Evolutionary conservation across 2,329 filamentous ascomycete genomes (phyloP), one percentile per base, ranked within the genome.

Genomic region (Colletotrichum sp.): DNA sequence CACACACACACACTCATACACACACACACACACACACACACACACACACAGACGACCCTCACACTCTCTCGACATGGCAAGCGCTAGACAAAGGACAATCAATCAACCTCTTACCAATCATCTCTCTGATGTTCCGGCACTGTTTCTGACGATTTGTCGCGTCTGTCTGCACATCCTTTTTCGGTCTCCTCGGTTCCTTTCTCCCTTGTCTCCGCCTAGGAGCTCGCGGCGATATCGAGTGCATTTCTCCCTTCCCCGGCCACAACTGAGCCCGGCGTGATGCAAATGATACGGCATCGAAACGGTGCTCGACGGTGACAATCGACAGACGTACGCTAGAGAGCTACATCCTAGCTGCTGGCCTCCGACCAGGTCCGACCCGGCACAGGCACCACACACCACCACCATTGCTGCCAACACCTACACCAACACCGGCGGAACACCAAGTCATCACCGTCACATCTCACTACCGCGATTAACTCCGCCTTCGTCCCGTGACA

Each of bases 401-500:
- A 56, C 66, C 66, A 56, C 28, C 64, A 61, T 48, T 3, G 38
- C 18, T 48, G 38, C 43, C 34, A 66, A 21, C 61, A 65, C 28
- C 36, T 38, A 24, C 28, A 58, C 21, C 66, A 68, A 10, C 64
- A 66, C 24, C 43, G 28, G 28, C 36, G 38, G 38, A 62, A 71
- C 55, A 72, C 36, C 30, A 73, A 68, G 43, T 69, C 64, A 58
- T 66, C 58, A 43, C 56, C 21, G n/a, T 68, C 64, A 65, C 70
- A 65, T 75, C 69, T 75, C 62, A 67, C 32, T n/a, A 21, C 21
- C 18, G 13, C 56, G 55, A 72, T 64, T 32, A 24, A 16, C 55
- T 75, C 56, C 68, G 56, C 18, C 38, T 32, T 56, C 34, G 64
- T 64, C 70, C 69, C 55, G 32, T 75, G 73, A 75, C 62, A 64